Conservation (phyloP, 208 protist genomes). For the Borovskyia barvae region DNA sequence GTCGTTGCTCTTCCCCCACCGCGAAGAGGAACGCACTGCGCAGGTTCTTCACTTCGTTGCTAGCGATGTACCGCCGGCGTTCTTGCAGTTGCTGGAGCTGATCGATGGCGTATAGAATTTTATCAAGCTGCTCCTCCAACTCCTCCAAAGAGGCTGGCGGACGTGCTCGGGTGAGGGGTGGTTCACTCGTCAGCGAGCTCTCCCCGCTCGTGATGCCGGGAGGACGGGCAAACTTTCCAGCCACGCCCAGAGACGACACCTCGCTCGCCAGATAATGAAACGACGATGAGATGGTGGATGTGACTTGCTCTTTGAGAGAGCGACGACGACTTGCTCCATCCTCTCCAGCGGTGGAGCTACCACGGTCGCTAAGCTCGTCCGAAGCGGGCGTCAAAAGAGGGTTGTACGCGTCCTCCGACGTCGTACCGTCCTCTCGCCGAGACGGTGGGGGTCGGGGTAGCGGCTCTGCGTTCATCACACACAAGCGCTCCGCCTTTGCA, state of each 20-base stretch:
- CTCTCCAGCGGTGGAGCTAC: not conserved
- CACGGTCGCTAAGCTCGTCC: too few species aligned
- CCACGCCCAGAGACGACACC: slow-evolving; percentile 1
- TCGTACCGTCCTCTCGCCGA: too few species aligned
- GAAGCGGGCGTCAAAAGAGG: too few species aligned
- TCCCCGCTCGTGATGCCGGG: slow-evolving; percentile 5
- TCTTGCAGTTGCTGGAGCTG: slow-evolving; percentile 46
- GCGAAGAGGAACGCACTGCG: slow-evolving; percentile 57
- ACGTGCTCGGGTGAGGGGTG: slow-evolving; percentile 11
- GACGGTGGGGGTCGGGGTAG: too few species aligned
- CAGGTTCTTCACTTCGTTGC: slow-evolving; percentile 48
- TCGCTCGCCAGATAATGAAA: slow-evolving; percentile 15
- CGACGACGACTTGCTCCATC: not conserved
- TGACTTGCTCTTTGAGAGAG: slow-evolving; percentile 11
- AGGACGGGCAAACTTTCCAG: not conserved
- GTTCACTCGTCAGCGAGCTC: slow-evolving; percentile 1
- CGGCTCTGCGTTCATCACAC: too few species aligned
- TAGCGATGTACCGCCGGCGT: slow-evolving; percentile 35
- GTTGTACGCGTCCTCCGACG: too few species aligned
- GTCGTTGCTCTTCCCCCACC: slow-evolving; percentile 31
- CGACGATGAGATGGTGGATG: slow-evolving; percentile 21
- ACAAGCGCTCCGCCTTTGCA: too few species aligned
- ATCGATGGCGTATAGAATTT: slow-evolving; percentile 41
- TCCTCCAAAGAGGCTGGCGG: slow-evolving; percentile 34
- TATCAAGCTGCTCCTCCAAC: slow-evolving; percentile 53